These are phyloP conservation scores for Lactarius akahatsu DNA, from an alignment of 768 basidiomycete genomes.

Conservation along the genomic window DNA sequence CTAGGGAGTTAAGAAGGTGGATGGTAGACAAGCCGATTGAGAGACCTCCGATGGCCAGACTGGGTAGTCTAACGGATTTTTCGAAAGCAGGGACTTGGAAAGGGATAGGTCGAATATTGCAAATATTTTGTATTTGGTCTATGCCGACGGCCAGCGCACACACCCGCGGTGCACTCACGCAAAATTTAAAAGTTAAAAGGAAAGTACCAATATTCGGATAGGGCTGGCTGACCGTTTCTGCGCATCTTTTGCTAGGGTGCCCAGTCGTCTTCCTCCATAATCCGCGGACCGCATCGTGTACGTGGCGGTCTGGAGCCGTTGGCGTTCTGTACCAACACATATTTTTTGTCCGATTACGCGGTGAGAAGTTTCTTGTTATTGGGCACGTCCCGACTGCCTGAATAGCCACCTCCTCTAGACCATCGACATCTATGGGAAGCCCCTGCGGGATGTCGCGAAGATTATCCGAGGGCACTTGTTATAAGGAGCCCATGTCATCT, in stretches of 20 bases:
- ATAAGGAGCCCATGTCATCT: neutral
- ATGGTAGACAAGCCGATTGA: neutral
- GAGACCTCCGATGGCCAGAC: neutral
- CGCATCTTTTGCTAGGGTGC: neutral
- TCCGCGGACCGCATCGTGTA: neutral
- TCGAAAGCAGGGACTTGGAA: neutral
- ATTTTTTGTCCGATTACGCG: neutral
- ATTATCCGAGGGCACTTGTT: neutral
- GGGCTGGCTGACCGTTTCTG: neutral
- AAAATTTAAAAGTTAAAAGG: neutral
- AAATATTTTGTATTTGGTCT: neutral
- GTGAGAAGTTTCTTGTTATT: neutral
- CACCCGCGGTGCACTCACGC: neutral
- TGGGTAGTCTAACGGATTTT: neutral
- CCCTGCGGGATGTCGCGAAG: neutral
- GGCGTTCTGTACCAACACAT: neutral
- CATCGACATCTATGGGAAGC: no score
- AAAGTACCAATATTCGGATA: neutral
- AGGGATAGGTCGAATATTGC: neutral
- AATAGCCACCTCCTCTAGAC: neutral
- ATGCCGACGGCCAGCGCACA: neutral
- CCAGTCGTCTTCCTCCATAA: neutral
- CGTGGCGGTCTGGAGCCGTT: neutral
- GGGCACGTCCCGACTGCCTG: neutral
- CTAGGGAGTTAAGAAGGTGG: neutral